A percentile compares a stretch with the other conserved stretches of the same genome.
Conservation (phyloP, 2,329 filamentous ascomycete species). For the Neonectria sp. region DNA sequence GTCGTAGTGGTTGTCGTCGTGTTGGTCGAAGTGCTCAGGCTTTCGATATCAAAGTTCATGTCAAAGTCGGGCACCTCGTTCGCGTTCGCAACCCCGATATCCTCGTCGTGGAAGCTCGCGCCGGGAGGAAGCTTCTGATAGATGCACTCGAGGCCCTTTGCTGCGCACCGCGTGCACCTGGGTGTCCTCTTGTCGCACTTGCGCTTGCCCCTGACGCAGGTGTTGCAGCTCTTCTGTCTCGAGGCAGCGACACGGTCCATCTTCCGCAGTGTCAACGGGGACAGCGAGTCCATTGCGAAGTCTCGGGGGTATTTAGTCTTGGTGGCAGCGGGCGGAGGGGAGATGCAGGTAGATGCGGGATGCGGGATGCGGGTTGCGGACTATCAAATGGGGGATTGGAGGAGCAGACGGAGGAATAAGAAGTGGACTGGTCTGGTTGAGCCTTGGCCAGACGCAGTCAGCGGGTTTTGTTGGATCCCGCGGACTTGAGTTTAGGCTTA, state of each 20-base stretch:
- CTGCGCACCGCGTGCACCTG: slow-evolving; percentile 59
- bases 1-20: slow-evolving; percentile 39
- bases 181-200: slow-evolving; percentile 63
- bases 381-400: not conserved
- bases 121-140: slow-evolving; percentile 56
- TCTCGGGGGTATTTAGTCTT: slow-evolving; percentile 17
- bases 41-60: slow-evolving; percentile 55
- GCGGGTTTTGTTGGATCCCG: slow-evolving; percentile 16
- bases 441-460: not conserved
- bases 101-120: slow-evolving; percentile 40
- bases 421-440: not conserved
- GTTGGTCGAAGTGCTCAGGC: slow-evolving; percentile 47
- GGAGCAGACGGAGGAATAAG: not conserved
- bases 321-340: slow-evolving; percentile 18
- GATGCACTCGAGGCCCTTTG: slow-evolving; percentile 59
- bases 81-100: slow-evolving; percentile 31
- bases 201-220: slow-evolving; percentile 63
- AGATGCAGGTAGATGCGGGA: slow-evolving; percentile 4
- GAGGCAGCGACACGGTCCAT: slow-evolving; percentile 56
- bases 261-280: slow-evolving; percentile 47
- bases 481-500: slow-evolving; percentile 1
- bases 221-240: slow-evolving; percentile 66
- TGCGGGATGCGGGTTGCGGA: not conserved
- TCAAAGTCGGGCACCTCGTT: slow-evolving; percentile 53
- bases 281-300: slow-evolving; percentile 45